Evolutionary conservation across 306 rosid genomes (phyloP).

Genomic region (Cicer arietinum): DNA sequence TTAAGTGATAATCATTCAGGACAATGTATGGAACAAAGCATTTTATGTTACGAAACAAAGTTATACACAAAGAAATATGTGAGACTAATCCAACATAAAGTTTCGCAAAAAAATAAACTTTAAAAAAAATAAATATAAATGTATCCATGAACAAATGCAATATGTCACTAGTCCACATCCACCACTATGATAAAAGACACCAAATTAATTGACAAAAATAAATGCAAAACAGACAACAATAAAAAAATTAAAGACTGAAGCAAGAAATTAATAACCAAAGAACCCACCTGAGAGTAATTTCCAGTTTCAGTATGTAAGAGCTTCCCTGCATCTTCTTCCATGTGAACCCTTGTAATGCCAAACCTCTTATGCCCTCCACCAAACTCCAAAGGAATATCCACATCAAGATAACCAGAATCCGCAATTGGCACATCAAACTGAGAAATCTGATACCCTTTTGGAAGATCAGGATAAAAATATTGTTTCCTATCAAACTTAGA

Average conservation of each 20-base stretch:
- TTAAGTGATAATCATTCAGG: not conserved
- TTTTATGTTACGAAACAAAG: not conserved
- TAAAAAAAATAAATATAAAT: not conserved
- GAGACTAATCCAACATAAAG: not conserved
- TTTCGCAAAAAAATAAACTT: too few relatives aligned
- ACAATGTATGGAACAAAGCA: constrained; percentile 10
- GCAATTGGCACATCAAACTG: constrained; percentile 97
- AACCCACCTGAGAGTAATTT: constrained; percentile 68
- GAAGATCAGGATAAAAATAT: constrained; percentile 93
- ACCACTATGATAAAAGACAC: not conserved
- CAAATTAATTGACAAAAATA: not conserved
- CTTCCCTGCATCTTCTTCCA: constrained; percentile 99
- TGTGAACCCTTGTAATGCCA: constrained; percentile 97
- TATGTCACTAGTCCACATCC: not conserved
- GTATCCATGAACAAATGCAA: not conserved
- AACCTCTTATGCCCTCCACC: constrained; percentile 93
- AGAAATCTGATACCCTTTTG: constrained; percentile 96
- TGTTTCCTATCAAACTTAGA: constrained; percentile 98
- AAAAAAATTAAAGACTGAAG: not conserved
- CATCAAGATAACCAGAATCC: constrained; percentile 68
- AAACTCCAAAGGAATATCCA: constrained; percentile 84
- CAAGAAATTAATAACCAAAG: not conserved
- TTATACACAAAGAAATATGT: not conserved
- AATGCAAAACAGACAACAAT: constrained; percentile 7
- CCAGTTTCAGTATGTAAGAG: constrained; percentile 84